Percentiles rank a stretch among this genome's conserved stretches.
Conservation (phyloP, 768 basidiomycete genomes). For the Xerocomellus intermedius region DNA sequence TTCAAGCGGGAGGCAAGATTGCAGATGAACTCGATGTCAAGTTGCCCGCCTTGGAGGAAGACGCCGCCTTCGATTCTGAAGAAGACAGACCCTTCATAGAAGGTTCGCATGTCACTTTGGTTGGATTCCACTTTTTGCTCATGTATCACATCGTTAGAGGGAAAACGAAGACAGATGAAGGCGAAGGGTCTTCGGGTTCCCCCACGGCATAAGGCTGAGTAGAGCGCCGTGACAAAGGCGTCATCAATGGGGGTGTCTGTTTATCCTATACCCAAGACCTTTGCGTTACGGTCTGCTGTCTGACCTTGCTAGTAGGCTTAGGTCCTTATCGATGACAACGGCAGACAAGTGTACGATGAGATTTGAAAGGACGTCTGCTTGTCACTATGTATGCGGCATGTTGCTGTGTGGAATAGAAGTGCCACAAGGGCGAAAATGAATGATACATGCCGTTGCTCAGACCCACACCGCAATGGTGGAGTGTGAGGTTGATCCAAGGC, state of each 20-base stretch:
- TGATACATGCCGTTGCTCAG: neutral
- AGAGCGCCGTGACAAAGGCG: constrained; percentile 23
- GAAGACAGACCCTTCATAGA: constrained; percentile 78
- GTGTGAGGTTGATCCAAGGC: neutral
- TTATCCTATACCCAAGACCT: constrained; percentile 2
- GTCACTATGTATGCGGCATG: neutral
- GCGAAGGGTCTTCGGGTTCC: constrained; percentile 70
- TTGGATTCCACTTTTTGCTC: neutral
- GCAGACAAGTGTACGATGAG: constrained; percentile 7
- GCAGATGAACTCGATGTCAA: constrained; percentile 25
- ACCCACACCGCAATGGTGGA: neutral
- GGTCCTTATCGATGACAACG: neutral
- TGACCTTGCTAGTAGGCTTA: neutral
- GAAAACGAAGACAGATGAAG: constrained; percentile 73
- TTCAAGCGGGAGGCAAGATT: constrained; percentile 28
- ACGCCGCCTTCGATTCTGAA: constrained; percentile 65
- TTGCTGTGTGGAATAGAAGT: neutral
- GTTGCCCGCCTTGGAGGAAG: constrained; percentile 27
- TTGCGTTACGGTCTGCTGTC: neutral
- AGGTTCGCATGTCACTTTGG: constrained; percentile 48
- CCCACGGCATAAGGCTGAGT: constrained; percentile 42
- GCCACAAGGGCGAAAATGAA: neutral
- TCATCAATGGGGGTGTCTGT: neutral
- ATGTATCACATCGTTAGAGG: constrained; percentile 43
- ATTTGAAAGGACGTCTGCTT: neutral